Evolutionary conservation across 2,329 filamentous ascomycete species (phyloP).

Genomic region (Colletotrichum caudatum): DNA sequence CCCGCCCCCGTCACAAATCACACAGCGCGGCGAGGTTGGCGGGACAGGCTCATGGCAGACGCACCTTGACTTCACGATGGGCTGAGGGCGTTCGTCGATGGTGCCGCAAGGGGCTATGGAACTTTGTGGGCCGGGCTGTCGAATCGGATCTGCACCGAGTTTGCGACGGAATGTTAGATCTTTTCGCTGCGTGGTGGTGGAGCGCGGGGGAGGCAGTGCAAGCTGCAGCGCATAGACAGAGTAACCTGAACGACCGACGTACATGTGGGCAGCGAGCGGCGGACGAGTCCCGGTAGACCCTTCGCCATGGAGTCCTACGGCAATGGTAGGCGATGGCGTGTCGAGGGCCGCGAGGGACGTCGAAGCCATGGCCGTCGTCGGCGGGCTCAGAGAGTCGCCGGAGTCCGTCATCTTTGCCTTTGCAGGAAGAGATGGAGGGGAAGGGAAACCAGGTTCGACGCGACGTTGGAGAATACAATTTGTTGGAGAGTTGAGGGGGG

Average conservation of each 20-base stretch:
- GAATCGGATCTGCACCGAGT: constrained; percentile 37
- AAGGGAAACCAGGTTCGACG: neutral
- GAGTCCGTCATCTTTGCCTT: constrained; percentile 27
- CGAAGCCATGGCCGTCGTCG: constrained; percentile 37
- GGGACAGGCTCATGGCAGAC: constrained; percentile 20
- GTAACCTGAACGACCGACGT: constrained; percentile 47
- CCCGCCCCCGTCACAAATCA: constrained; percentile 23
- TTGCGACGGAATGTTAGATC: constrained; percentile 33
- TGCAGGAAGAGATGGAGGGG: neutral
- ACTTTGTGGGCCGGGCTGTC: constrained; percentile 49
- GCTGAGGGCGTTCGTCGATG: constrained; percentile 69
- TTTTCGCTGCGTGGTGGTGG: constrained; percentile 26
- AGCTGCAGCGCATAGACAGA: constrained; percentile 23
- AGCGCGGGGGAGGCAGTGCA: constrained; percentile 43
- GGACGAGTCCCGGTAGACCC: constrained; percentile 46
- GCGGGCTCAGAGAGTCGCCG: constrained; percentile 23
- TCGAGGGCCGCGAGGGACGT: constrained; percentile 22
- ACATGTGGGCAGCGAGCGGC: constrained; percentile 56
- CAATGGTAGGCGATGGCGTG: constrained; percentile 40
- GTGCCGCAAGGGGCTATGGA: constrained; percentile 67
- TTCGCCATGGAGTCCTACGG: constrained; percentile 39
- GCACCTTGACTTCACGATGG: constrained; percentile 69
- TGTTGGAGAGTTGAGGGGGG: too few species aligned
- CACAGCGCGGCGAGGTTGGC: constrained; percentile 40
- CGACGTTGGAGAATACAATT: constrained; percentile 19